Evolutionary conservation across 1,284 basidiomycete genomes (phyloP), one percentile per base, ranked within the genome.

Genomic region (Ustilago nuda): DNA sequence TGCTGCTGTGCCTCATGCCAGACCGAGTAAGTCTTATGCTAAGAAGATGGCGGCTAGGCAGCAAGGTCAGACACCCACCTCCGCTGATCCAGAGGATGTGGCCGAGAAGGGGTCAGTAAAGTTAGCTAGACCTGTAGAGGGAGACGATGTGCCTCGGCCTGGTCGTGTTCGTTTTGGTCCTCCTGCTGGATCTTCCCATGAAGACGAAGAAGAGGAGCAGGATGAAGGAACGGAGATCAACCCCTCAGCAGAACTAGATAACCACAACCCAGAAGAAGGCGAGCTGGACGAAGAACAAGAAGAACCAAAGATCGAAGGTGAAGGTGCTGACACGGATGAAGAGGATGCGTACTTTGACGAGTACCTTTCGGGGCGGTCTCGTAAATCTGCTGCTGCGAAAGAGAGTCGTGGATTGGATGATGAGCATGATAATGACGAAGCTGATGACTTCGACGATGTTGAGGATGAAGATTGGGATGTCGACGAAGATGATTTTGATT

Each of bases 191-290:
- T 43, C 56, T 5, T n/a, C 17, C 11, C 48, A 35, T 23, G 61
- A 13, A 2, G 62, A 65, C 1, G 70, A 58, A 9, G 78, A 72
- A 4, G 73, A 33, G 39, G 71, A 72, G 8, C 71, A 61, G 35
- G 27, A 56, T 9, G 57, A 27, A 27, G 23, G 43, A 30, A 23
- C 52, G 12, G 66, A 72, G 48, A 71, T 73, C 53, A 50, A 66
- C 37, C 65, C 64, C 3, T 27, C 39, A 17, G 72, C 41, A 93
- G 88, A 94, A 94, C 82, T 95, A 92, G 86, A 95, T 5, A 68
- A 68, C 7, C 60, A 72, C 17, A 19, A 59, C 6, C 36, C 61
- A 1, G 59, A 57, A 8, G 89, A 94, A 93, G 82, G 94, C 92
- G 86, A 94, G 27, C n/a, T 74, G 35, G 74, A 71, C 27, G 69